Evolutionary conservation across 805 yeast species (phyloP).

Genomic region (Candida nitratophila): DNA sequence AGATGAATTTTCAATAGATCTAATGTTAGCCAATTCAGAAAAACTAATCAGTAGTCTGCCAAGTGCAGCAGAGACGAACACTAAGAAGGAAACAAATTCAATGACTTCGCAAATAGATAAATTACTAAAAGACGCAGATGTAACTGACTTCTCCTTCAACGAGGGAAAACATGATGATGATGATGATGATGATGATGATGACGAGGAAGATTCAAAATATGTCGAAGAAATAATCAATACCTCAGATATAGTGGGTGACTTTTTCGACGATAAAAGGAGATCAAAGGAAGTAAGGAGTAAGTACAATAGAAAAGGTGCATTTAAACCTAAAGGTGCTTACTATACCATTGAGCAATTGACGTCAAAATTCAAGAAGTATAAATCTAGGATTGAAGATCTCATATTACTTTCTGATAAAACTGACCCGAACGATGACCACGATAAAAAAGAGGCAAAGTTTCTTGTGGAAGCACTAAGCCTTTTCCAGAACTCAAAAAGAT

Average conservation of each 20-base stretch:
- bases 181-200: no score
- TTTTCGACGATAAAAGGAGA: background rate
- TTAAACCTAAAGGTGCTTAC: background rate
- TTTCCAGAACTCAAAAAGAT: slow-evolving; percentile 29
- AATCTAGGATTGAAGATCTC: background rate
- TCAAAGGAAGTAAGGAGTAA: background rate
- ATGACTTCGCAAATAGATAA: background rate
- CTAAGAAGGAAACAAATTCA: background rate
- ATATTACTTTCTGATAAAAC: slow-evolving; percentile 5
- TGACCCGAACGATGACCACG: background rate
- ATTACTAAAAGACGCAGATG: background rate
- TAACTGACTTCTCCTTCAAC: background rate
- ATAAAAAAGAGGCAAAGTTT: slow-evolving; percentile 24
- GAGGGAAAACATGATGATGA: no score
- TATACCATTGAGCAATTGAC: slow-evolving; percentile 8
- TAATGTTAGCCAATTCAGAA: background rate
- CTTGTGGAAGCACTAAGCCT: slow-evolving; percentile 37
- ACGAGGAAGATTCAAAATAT: background rate
- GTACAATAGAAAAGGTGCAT: background rate
- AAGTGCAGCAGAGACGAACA: background rate
- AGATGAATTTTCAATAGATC: background rate
- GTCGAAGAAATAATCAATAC: background rate
- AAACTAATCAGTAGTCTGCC: background rate
- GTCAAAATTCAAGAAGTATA: slow-evolving; percentile 7
- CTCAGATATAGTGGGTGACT: background rate